Evolutionary conservation across 202 grass and related monocot species (phyloP), one percentile per base, ranked within the genome.

Genomic region (Thinopyrum obtusiflorum): DNA sequence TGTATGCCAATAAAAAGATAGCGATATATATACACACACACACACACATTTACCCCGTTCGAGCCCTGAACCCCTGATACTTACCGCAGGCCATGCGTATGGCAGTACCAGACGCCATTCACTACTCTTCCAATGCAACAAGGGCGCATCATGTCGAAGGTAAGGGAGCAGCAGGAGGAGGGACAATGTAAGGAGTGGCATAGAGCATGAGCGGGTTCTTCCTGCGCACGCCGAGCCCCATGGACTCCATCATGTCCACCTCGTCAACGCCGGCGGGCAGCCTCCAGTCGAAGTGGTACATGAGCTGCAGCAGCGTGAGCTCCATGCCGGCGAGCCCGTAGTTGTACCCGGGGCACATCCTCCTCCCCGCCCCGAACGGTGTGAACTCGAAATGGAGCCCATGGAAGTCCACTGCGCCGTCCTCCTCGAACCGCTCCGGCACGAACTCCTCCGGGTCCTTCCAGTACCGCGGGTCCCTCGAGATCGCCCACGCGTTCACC

Each of bases 401-500:
- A 20, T 68, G 67, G 85, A 90, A 90, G 24, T 89, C 73, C 0
- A 37, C n/a, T 0, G 35, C 23, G 7, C 81, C 86, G 5, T 55
- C 81, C 47, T 84, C 65, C 36, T 86, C 86, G 49, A 92, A 92
- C 73, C 86, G 21, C 80, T 92, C 90, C 14, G 86, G 86, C 28
- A 10, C 20, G 68, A 92, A 89, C 61, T 83, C 68, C 74, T 92
- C 86, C 0, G 90, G 67, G 26, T 90, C 81, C 46, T 82, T 77
- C 91, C 91, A 93, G 79, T 89, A 82, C 1, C 69, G 66, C 21
- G 91, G 81, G 32, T 92, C 88, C 26, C 88, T 60, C 0, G 81
- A 86, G 65, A 89, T 89, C 0, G 87, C 87, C 90, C 90, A 92
- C 29, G 81, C 84, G 53, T 92, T 92, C 37, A 92, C 73, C 33